Conservation (phyloP, 2,329 filamentous ascomycete genomes). For the Nigrospora osmanthi region DNA sequence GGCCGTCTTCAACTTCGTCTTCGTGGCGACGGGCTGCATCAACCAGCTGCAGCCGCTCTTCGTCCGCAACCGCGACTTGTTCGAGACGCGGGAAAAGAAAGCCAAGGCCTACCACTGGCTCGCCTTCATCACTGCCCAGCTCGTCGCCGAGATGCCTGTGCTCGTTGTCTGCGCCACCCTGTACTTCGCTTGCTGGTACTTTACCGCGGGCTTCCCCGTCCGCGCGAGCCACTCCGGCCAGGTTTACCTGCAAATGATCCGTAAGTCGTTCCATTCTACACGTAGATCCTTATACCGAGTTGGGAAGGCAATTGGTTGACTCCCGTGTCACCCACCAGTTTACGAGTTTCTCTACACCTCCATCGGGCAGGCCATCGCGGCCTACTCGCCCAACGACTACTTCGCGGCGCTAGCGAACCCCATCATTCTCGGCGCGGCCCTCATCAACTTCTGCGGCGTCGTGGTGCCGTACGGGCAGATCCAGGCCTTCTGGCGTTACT, state of each 20-base stretch:
- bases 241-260: conserved; percentile 29
- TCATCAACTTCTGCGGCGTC: conserved; percentile 67
- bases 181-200: conserved; percentile 62
- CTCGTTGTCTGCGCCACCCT: conserved; percentile 56
- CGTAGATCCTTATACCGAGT: conserved; percentile 32
- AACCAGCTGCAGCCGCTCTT: conserved; percentile 71
- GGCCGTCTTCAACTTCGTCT: conserved; percentile 57
- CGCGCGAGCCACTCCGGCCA: conserved; percentile 23
- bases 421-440: conserved; percentile 38
- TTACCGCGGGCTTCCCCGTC: conserved; percentile 24
- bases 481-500: conserved; percentile 65
- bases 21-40: conserved; percentile 63
- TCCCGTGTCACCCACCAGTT: conserved; percentile 69
- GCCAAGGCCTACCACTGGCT: conserved; percentile 71
- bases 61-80: conserved; percentile 63
- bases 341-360: conserved; percentile 69
- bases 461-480: conserved; percentile 59
- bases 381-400: conserved; percentile 57
- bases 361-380: conserved; percentile 81
- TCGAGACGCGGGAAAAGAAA: conserved; percentile 66
- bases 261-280: conserved; percentile 27
- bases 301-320: conserved; percentile 34
- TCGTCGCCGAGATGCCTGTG: conserved; percentile 67
- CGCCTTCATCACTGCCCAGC: conserved; percentile 66
- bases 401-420: conserved; percentile 73